Percentiles rank a stretch among this genome's conserved stretches.
Conservation (phyloP, 2,329 filamentous ascomycete genomes). For the Penicillium sp. region DNA sequence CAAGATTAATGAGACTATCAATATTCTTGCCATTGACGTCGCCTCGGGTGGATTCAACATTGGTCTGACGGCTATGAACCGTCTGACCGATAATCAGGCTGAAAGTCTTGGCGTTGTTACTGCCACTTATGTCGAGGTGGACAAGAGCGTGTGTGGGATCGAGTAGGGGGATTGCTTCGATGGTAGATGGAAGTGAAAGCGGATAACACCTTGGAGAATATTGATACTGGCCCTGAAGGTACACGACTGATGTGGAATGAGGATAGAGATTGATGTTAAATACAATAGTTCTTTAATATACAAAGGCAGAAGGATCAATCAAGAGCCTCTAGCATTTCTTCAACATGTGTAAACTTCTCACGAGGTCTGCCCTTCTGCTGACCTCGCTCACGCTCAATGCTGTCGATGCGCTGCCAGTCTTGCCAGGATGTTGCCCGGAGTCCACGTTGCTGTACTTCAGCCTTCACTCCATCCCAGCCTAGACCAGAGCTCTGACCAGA, state of each 20-base stretch:
- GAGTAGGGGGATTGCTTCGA: neutral
- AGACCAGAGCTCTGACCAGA: conserved; percentile 41
- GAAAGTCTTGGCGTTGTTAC: conserved; percentile 44
- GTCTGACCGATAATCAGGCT: conserved; percentile 50
- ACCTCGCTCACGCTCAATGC: conserved; percentile 70
- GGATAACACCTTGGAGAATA: neutral
- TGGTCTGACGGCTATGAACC: conserved; percentile 50
- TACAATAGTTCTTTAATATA: conserved; percentile 4
- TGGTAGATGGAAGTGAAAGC: neutral
- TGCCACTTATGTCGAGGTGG: conserved; percentile 29
- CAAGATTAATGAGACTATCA: conserved; percentile 43
- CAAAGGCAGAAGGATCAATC: conserved; percentile 13
- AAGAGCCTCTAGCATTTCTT: conserved; percentile 58
- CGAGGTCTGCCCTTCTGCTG: conserved; percentile 70
- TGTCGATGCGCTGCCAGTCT: conserved; percentile 84
- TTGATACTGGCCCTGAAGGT: neutral
- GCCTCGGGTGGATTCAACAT: conserved; percentile 52
- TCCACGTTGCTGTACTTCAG: conserved; percentile 57
- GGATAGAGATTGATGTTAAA: neutral
- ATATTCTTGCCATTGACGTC: conserved; percentile 52
- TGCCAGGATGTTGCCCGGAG: conserved; percentile 73
- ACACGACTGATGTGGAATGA: conserved; percentile 1
- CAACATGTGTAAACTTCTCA: conserved; percentile 63
- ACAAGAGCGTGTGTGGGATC: conserved; percentile 5
- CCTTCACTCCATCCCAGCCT: conserved; percentile 77